Conservation (phyloP, 441 rosid species). For the Gossypium aridum region DNA sequence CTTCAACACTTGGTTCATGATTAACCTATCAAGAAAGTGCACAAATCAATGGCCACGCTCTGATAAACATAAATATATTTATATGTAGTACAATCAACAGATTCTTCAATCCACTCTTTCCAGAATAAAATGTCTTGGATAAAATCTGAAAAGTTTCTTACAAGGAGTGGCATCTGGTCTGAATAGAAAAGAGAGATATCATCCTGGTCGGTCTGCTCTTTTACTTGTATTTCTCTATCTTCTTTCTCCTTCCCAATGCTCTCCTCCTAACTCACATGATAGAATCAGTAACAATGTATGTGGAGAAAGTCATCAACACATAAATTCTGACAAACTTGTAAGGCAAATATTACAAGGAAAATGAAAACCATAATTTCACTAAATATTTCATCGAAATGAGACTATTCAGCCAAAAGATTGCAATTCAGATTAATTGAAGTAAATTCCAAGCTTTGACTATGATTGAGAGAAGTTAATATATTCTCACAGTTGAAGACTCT, state of each 20-base stretch:
- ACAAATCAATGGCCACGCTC: not conserved
- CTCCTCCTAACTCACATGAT: slow-evolving; percentile 36
- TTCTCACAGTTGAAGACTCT: slow-evolving; percentile 28
- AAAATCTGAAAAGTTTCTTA: slow-evolving; percentile 27
- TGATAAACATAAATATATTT: not conserved
- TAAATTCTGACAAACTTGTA: not conserved
- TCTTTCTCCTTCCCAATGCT: slow-evolving; percentile 50
- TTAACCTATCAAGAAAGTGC: slow-evolving; percentile 44
- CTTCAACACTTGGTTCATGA: slow-evolving; percentile 64
- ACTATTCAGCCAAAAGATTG: not conserved
- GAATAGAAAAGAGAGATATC: slow-evolving; percentile 81
- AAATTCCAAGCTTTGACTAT: not conserved
- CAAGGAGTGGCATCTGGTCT: slow-evolving; percentile 90
- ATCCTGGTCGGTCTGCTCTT: slow-evolving; percentile 42
- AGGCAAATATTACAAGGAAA: not conserved
- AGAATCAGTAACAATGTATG: not conserved
- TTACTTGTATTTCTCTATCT: slow-evolving; percentile 38
- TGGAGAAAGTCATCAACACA: not conserved
- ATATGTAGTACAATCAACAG: not conserved
- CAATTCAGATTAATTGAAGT: not conserved
- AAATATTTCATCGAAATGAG: not conserved
- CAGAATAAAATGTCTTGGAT: not conserved
- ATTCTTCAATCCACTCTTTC: not conserved
- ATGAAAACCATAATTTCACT: not conserved
- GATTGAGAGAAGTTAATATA: not conserved